Conservation (phyloP, 169 alveolate genomes). For the Plasmodium yoelii region DNA sequence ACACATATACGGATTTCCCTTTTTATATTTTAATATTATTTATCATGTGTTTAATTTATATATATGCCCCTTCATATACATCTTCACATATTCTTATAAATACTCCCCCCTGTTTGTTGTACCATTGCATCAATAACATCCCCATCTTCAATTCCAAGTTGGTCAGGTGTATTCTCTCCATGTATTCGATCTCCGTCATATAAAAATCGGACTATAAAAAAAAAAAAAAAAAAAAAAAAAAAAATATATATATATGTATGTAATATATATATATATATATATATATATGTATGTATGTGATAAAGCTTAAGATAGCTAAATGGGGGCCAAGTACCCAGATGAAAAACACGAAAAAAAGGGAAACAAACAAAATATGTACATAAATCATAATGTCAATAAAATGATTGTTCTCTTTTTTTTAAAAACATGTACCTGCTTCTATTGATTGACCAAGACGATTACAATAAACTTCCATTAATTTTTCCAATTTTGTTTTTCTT, state of each 20-base stretch:
- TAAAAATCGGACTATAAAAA: conserved; percentile 94
- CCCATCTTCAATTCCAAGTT: conserved; percentile 95
- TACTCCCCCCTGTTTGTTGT: conserved; percentile 97
- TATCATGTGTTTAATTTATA: neutral
- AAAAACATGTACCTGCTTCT: conserved; percentile 83
- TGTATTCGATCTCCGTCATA: conserved; percentile 97
- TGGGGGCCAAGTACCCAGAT: no score
- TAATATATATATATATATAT: conserved; percentile 1
- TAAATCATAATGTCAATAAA: neutral
- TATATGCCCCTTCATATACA: neutral
- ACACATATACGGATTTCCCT: no score
- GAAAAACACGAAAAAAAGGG: neutral
- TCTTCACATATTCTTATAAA: neutral
- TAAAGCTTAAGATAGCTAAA: neutral
- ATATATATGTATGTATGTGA: neutral
- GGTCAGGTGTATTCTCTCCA: conserved; percentile 96
- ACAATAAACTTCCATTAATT: conserved; percentile 98
- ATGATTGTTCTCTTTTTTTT: neutral
- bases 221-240: conserved; percentile 10
- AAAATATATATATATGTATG: neutral
- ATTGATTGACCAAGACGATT: conserved; percentile 94
- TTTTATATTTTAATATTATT: no score
- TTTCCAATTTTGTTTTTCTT: conserved; percentile 95
- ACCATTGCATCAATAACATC: conserved; percentile 99
- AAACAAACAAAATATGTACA: neutral